phyloP scores from a whole-genome alignment of 495 filamentous ascomycete genomes.

The Aspergillus homomorphus region DNA sequence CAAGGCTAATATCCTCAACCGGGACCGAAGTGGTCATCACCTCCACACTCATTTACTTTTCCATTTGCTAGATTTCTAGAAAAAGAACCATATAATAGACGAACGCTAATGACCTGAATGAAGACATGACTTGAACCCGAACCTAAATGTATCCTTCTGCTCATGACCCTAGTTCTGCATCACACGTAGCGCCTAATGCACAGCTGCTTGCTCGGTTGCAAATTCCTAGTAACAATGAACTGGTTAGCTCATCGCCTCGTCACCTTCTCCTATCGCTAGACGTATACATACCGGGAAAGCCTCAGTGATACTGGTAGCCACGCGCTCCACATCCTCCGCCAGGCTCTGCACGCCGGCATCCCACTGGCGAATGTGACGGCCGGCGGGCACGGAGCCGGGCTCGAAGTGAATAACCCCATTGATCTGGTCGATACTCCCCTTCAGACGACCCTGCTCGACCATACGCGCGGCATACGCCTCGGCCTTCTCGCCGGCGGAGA shows the following conservation, averaged over 20 bases:
- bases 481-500: constrained; percentile 68
- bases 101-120: background rate
- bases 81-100: background rate
- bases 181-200: constrained; percentile 17
- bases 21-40: too few relatives aligned
- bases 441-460: constrained; percentile 88
- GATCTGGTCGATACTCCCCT: constrained; percentile 92
- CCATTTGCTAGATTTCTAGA: background rate
- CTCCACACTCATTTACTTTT: background rate
- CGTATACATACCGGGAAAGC: constrained; percentile 38
- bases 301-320: constrained; percentile 53
- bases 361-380: constrained; percentile 74
- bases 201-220: constrained; percentile 27
- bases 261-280: background rate
- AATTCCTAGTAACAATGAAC: constrained; percentile 26
- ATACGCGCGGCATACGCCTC: constrained; percentile 90
- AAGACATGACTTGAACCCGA: background rate
- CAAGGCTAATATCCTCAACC: too few relatives aligned
- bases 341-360: constrained; percentile 81
- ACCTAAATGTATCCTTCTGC: too few relatives aligned
- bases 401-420: constrained; percentile 84
- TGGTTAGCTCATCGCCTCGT: constrained; percentile 15
- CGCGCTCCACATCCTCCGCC: constrained; percentile 83
- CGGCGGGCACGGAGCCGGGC: constrained; percentile 56
- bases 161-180: background rate